A percentile compares a stretch with the other conserved stretches of the same genome.
Conservation (phyloP, 1,139 yeast species). For the Pneumocystis carinii region DNA sequence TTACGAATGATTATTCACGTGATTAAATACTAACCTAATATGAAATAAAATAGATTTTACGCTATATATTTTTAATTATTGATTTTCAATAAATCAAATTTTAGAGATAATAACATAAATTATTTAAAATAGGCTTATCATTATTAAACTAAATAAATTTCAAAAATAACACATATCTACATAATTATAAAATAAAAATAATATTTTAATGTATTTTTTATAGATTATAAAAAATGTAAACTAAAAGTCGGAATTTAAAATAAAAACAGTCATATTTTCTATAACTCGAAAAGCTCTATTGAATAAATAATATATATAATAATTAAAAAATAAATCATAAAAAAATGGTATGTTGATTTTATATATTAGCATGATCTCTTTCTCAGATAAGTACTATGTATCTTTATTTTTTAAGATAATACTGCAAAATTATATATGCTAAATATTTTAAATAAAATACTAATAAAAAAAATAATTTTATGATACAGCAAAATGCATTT, state of each 20-base stretch:
- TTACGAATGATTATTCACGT: too few relatives aligned
- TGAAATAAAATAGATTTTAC: too few relatives aligned
- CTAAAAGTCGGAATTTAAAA: not conserved
- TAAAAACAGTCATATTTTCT: not conserved
- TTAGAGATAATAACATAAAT: too few relatives aligned
- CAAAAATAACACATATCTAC: not conserved
- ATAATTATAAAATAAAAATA: too few relatives aligned
- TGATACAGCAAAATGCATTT: not conserved
- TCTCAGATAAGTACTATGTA: not conserved
- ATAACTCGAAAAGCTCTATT: not conserved
- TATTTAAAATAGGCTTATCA: too few relatives aligned
- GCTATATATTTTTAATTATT: too few relatives aligned
- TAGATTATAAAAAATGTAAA: too few relatives aligned
- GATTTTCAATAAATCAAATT: too few relatives aligned
- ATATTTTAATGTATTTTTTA: too few relatives aligned
- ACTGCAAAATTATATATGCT: not conserved
- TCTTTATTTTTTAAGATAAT: not conserved
- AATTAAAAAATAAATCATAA: not conserved
- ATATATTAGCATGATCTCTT: not conserved
- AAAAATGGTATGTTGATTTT: not conserved
- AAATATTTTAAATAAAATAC: not conserved
- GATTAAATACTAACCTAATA: too few relatives aligned
- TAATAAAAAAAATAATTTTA: not conserved
- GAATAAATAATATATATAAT: not conserved
- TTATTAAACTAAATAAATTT: too few relatives aligned